Conservation (phyloP, 495 filamentous ascomycete genomes). For the Neurospora pannonica region DNA sequence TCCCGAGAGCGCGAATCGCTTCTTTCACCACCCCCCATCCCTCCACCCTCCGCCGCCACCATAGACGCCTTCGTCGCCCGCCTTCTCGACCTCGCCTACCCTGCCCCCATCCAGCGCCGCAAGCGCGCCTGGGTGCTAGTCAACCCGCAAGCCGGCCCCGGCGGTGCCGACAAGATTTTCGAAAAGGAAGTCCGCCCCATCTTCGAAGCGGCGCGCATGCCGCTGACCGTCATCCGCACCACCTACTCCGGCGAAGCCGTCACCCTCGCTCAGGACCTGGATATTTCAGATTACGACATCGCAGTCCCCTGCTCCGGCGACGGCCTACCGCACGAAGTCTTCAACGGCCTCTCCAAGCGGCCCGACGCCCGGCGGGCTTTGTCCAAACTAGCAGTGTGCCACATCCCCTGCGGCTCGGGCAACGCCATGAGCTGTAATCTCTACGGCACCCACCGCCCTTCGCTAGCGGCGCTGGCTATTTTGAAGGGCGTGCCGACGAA, state of each 20-base stretch:
- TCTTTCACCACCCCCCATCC: conserved; percentile 52
- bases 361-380: conserved; percentile 66
- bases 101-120: conserved; percentile 47
- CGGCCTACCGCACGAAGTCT: conserved; percentile 84
- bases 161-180: conserved; percentile 66
- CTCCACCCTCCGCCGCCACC: conserved; percentile 31
- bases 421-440: conserved; percentile 92
- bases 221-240: conserved; percentile 67
- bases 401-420: conserved; percentile 85
- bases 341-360: conserved; percentile 79
- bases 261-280: conserved; percentile 68
- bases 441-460: conserved; percentile 68
- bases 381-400: conserved; percentile 69
- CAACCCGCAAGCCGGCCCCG: conserved; percentile 85
- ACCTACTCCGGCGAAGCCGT: conserved; percentile 65
- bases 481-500: conserved; percentile 77
- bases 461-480: conserved; percentile 66
- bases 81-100: conserved; percentile 65
- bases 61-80: conserved; percentile 32
- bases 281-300: conserved; percentile 71
- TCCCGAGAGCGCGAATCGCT: conserved; percentile 39
- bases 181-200: conserved; percentile 68
- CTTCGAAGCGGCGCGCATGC: conserved; percentile 71
- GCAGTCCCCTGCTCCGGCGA: conserved; percentile 88
- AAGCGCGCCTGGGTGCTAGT: conserved; percentile 81